These are phyloP conservation scores for Heteromeles arbutifolia DNA, from an alignment of 306 rosid species.

Conservation along the genomic window DNA sequence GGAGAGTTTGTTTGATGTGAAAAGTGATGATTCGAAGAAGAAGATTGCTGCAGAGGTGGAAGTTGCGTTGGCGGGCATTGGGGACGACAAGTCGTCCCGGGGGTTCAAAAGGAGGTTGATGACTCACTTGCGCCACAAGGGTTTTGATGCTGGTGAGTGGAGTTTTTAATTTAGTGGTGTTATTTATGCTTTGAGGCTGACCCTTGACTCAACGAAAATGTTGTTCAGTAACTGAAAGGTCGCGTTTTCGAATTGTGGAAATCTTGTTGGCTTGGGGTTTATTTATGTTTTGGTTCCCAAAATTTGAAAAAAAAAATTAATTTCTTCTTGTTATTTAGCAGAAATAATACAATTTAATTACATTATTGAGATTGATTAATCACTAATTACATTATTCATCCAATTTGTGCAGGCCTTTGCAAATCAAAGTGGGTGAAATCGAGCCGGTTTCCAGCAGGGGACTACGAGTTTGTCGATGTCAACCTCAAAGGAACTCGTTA, in stretches of 20 bases:
- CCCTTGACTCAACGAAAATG: too few species aligned
- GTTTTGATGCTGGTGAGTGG: slow-evolving; percentile 81
- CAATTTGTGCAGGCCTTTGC: slow-evolving; percentile 60
- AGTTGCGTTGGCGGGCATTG: slow-evolving; percentile 18
- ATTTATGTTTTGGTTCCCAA: neutral
- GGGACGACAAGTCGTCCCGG: slow-evolving; percentile 19
- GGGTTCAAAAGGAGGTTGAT: slow-evolving; percentile 59
- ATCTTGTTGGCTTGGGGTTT: too few species aligned
- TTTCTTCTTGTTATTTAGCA: neutral
- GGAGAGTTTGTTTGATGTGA: slow-evolving; percentile 22
- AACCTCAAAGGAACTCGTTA: slow-evolving; percentile 43
- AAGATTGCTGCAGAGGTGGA: slow-evolving; percentile 36
- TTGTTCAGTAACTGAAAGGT: too few species aligned
- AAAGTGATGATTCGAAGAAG: slow-evolving; percentile 16
- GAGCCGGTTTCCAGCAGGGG: slow-evolving; percentile 49
- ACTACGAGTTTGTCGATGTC: slow-evolving; percentile 65
- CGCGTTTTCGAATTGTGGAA: too few species aligned
- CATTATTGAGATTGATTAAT: neutral
- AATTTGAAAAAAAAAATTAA: neutral
- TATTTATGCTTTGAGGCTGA: fast-evolving
- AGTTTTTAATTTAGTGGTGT: neutral
- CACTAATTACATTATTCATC: neutral
- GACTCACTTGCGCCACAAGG: slow-evolving; percentile 51
- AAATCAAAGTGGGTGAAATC: slow-evolving; percentile 68
- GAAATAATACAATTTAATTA: neutral